Evolutionary conservation across 2,329 filamentous ascomycete genomes (phyloP), one percentile per base, ranked within the genome.

Genomic region (Karstenula rhodostoma): DNA sequence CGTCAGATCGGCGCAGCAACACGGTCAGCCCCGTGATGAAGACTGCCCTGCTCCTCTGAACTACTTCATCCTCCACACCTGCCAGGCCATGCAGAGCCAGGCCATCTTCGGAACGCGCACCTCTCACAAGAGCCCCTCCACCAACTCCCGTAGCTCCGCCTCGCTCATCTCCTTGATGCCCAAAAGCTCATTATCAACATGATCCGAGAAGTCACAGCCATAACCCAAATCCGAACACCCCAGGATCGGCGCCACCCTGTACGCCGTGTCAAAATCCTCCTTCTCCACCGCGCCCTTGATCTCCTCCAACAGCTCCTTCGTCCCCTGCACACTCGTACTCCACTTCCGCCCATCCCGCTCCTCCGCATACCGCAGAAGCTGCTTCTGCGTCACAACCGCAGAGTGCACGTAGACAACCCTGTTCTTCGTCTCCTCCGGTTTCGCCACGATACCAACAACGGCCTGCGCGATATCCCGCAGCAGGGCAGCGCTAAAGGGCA

Each of bases 351-450:
- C 73, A 48, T 74, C 69, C 33, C 70, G 68, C 47, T 76, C 72
- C 65, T 75, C 71, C n/a, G 70, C 73, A 33, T 75, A 71, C 23
- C 67, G 67, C 22, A 80, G 60, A 12, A 80, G 54, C 53, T 76
- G 60, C 42, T 79, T 79, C 67, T 80, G 77, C 15, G 78, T 75
- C 3, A 76, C 50, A 0, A 68, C 61, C 6, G 70, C 64, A 48
- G 68, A 72, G 25, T 80, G 77, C n/a, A 80, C 61, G 48, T 77
- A 75, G 9, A 81, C 69, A 17, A 68, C 59, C 23, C 75, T 71
- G 55, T 80, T 77, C 40, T 63, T 70, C 0, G 78, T 79, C 59
- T 77, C 13, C 78, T 46, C 52, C 27, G 17, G 32, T 12, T 22
- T 22, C 23, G 44, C 52, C 17, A 55, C 23, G 3, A 53, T 66